Conservation (phyloP, 2,329 filamentous ascomycete species). For the Eutypa lata region DNA sequence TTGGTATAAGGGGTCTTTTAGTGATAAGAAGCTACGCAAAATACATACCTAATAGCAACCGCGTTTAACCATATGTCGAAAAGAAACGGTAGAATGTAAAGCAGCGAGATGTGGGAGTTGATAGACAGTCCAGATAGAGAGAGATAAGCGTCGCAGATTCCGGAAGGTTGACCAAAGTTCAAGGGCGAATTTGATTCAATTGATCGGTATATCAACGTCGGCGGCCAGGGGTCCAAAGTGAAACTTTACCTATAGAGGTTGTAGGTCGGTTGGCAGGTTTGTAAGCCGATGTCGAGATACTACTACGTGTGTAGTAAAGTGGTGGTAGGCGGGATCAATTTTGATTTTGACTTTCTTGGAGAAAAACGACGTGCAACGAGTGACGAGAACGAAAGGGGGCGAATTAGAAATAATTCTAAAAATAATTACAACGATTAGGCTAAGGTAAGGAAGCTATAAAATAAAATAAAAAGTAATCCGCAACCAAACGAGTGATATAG, state of each 20-base stretch:
- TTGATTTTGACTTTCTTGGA: background rate
- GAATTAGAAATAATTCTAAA: background rate
- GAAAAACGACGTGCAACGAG: background rate
- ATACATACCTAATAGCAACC: background rate
- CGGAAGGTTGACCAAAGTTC: background rate
- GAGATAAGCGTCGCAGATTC: background rate
- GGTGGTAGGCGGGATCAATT: too few relatives aligned
- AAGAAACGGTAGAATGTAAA: background rate
- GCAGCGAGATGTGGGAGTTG: background rate
- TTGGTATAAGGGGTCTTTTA: background rate
- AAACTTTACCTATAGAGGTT: background rate
- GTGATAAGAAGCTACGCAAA: background rate
- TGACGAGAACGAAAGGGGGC: background rate
- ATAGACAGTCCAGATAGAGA: background rate
- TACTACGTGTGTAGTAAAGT: too few relatives aligned
- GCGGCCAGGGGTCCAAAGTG: background rate
- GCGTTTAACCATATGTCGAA: background rate
- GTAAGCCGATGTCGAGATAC: too few relatives aligned
- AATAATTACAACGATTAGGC: background rate
- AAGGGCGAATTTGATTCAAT: background rate
- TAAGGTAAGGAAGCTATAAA: background rate
- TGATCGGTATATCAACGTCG: background rate
- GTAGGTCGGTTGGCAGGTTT: too few relatives aligned
- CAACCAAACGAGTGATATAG: background rate
- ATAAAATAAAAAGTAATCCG: background rate